Evolutionary conservation across 1,284 basidiomycete species (phyloP).

Genomic region (Malassezia sympodialis): DNA sequence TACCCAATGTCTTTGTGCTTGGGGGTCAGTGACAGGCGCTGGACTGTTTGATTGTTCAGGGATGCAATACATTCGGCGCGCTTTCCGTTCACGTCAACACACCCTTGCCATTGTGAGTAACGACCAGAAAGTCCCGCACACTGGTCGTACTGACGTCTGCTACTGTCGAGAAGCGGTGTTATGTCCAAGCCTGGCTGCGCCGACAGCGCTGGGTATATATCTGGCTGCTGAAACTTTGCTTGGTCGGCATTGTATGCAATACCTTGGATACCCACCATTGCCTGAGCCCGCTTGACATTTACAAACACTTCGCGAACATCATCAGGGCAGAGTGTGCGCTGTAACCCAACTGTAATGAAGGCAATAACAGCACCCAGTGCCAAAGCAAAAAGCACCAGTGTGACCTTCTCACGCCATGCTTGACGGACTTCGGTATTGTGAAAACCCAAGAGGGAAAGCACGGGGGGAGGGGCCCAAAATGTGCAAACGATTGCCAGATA

Average conservation of each 20-base stretch:
- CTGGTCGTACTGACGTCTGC: constrained; percentile 51
- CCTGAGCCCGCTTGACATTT: constrained; percentile 8
- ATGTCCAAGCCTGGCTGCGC: constrained; percentile 67
- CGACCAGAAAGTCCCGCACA: constrained; percentile 51
- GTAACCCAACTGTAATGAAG: constrained; percentile 88
- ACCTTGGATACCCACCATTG: constrained; percentile 63
- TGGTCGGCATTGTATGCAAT: constrained; percentile 64
- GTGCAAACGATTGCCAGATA: constrained; percentile 21
- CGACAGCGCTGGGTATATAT: constrained; percentile 55
- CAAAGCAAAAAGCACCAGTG: constrained; percentile 35
- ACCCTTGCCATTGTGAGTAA: constrained; percentile 54
- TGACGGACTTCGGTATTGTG: constrained; percentile 33
- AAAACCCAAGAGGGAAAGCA: constrained; percentile 48
- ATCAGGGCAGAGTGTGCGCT: constrained; percentile 76
- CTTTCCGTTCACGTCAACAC: constrained; percentile 9
- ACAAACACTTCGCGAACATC: background rate
- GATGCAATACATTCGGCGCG: constrained; percentile 6
- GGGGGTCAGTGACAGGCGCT: background rate
- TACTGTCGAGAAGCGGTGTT: constrained; percentile 61
- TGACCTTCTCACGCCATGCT: constrained; percentile 46
- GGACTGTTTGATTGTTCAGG: background rate
- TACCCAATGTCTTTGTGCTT: constrained; percentile 26
- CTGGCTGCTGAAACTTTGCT: constrained; percentile 51
- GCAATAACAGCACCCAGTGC: constrained; percentile 67
- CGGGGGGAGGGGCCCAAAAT: constrained; percentile 39